These are phyloP conservation scores for Dryas octopetala DNA, from an alignment of 306 rosid species.

Conservation along the genomic window DNA sequence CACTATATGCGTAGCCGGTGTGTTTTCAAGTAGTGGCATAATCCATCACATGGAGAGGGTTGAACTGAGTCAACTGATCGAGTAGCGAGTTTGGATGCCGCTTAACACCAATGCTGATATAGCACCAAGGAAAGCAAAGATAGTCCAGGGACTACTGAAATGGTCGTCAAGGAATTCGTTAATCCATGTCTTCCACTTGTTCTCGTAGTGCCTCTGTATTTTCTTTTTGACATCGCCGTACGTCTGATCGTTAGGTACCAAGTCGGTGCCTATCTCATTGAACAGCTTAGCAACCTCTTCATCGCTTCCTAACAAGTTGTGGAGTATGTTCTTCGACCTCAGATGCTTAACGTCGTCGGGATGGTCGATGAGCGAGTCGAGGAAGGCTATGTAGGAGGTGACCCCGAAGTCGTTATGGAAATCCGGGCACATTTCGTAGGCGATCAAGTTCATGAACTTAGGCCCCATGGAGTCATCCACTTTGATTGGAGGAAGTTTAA, in stretches of 20 bases:
- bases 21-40: no score
- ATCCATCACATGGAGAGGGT: no score
- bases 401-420: not conserved
- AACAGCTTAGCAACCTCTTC: conserved; percentile 6
- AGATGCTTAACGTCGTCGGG: not conserved
- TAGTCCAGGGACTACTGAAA: conserved; percentile 15
- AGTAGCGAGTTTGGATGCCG: not conserved
- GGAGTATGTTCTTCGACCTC: not conserved
- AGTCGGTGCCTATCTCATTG: not conserved
- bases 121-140: not conserved
- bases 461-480: conserved; percentile 12
- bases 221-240: not conserved
- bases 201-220: not conserved
- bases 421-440: conserved; percentile 22
- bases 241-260: not conserved
- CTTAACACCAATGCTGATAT: not conserved
- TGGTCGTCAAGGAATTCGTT: not conserved
- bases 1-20: no score
- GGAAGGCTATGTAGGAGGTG: conserved; percentile 15
- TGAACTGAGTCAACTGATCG: not conserved
- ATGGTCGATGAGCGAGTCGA: conserved; percentile 18
- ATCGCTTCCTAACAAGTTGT: conserved; percentile 5
- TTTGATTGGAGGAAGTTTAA: conserved; percentile 14
- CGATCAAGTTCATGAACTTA: conserved; percentile 6
- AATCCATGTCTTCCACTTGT: not conserved